A percentile compares a stretch with the other conserved stretches of the same genome.
Evolutionary conservation across 805 yeast genomes (phyloP).

Genomic region (Starmerella vitae): DNA sequence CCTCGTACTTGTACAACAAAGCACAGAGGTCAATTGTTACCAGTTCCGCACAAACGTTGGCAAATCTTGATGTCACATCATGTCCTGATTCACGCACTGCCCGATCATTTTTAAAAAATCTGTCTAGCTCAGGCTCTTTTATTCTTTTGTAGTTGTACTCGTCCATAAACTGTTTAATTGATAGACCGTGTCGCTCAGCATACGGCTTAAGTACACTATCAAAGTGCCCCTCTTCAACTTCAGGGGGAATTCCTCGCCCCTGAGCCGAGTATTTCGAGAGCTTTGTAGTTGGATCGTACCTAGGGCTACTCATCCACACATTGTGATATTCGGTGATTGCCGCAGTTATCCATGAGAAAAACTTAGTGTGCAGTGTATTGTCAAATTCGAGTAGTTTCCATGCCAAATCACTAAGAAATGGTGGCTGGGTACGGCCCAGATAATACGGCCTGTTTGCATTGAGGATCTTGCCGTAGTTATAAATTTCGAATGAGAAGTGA

Average conservation of each 20-base stretch:
- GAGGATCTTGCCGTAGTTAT: slow-evolving; percentile 79
- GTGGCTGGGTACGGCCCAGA: slow-evolving; percentile 88
- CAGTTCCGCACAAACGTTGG: slow-evolving; percentile 75
- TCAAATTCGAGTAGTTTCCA: slow-evolving; percentile 33
- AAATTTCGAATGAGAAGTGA: slow-evolving; percentile 80
- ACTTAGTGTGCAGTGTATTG: slow-evolving; percentile 30
- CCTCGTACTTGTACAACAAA: slow-evolving; percentile 76
- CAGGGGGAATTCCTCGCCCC: slow-evolving; percentile 92
- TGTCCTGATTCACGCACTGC: slow-evolving; percentile 96
- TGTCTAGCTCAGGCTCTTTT: slow-evolving; percentile 70
- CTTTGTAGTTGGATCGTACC: slow-evolving; percentile 61
- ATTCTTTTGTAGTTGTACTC: slow-evolving; percentile 56
- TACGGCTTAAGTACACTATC: slow-evolving; percentile 55
- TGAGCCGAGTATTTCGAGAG: slow-evolving; percentile 81
- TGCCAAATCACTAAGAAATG: slow-evolving; percentile 89
- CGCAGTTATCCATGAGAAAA: slow-evolving; percentile 55
- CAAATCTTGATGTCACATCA: slow-evolving; percentile 82
- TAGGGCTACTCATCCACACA: slow-evolving; percentile 67
- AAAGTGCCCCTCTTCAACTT: slow-evolving; percentile 85
- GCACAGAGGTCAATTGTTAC: slow-evolving; percentile 87
- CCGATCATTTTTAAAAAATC: slow-evolving; percentile 77
- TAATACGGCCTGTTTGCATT: slow-evolving; percentile 92
- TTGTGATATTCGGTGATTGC: slow-evolving; percentile 75
- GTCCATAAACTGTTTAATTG: slow-evolving; percentile 50
- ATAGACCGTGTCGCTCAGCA: slow-evolving; percentile 44